Base-by-base conservation (phyloP, 371 early-diverging fungal genomes). In the Mortierella sp. region DNA sequence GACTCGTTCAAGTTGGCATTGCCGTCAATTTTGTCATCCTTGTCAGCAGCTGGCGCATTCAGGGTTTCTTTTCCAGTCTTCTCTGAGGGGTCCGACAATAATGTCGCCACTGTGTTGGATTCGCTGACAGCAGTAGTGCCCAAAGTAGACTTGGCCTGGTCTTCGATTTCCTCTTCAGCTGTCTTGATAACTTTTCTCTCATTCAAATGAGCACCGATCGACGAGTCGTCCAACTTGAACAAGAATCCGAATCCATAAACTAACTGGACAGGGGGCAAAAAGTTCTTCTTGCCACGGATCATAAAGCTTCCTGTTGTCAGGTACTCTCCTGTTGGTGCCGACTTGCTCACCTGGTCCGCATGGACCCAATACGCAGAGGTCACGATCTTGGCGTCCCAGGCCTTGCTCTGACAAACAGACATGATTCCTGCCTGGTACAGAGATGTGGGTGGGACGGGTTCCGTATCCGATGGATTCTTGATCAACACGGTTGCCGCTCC, bases 371-470 rank as follows among this genome's bases (percentile, higher is more conserved):
- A 99, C 1, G 99, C 99, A 28, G 91, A 91, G 0, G 96, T 95
- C 14, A 99, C 92, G 60, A 99, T 94, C 75, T 98, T 98, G 48
- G 95, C 89, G 60, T 98, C 99, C 99, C 99, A 99, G 4, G 99
- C 99, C 48, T 92, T 92, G 43, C 97, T 97, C 73, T 95, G 93
- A 67, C 97, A 95, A 1, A 99, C 92, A 53, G 98, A 94, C 97
- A 99, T 95, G 55, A 94, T 90, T 2, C 97, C 98, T 9, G 99
- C 99, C 82, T 99, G 98, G 73, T 90, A 91, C 52, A 99, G 85
- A 4, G 98, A 98, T 30, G 90, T 90, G 0, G 96, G 97, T 37
- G 97, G 95, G 26, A 96, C 91, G 28, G 90, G 88, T 14, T 89
- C 86, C 45, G 84, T 85, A 29, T 84, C 84, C 12, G 90, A 85